A percentile compares a stretch with the other conserved stretches of the same genome.
phyloP scores from a whole-genome alignment of 176 grass and related monocot genomes.

The Triticum aestivum region DNA sequence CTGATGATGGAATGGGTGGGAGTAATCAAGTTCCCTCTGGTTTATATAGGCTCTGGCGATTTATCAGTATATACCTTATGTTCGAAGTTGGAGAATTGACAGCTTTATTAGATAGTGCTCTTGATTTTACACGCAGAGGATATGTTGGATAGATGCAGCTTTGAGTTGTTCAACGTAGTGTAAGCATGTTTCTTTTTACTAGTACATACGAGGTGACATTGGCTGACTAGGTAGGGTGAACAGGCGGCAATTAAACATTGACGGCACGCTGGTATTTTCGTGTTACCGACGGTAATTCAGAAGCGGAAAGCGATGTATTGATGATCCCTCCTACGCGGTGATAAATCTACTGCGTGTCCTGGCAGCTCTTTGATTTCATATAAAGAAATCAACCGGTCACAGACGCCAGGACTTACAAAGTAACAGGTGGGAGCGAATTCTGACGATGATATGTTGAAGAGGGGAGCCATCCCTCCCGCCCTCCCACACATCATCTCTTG shows the following conservation, averaged over 20 bases:
- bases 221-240: background rate
- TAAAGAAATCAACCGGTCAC: too few relatives aligned
- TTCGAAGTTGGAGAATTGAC: background rate
- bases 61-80: background rate
- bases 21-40: background rate
- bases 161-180: background rate
- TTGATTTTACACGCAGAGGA: background rate
- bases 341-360: background rate
- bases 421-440: too few relatives aligned
- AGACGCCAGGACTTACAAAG: too few relatives aligned
- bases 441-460: too few relatives aligned
- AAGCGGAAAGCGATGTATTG: background rate
- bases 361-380: too few relatives aligned
- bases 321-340: background rate
- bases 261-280: slow-evolving; percentile 5
- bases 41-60: background rate
- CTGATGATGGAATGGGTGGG: background rate
- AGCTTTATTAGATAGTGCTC: background rate
- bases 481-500: too few relatives aligned
- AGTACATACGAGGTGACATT: background rate
- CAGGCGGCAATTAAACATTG: background rate
- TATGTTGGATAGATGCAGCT: background rate
- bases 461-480: too few relatives aligned
- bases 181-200: background rate
- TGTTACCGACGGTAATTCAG: slow-evolving; percentile 1